phyloP scores from a whole-genome alignment of 805 yeast genomes.

The Kodamaea fukazawae region DNA sequence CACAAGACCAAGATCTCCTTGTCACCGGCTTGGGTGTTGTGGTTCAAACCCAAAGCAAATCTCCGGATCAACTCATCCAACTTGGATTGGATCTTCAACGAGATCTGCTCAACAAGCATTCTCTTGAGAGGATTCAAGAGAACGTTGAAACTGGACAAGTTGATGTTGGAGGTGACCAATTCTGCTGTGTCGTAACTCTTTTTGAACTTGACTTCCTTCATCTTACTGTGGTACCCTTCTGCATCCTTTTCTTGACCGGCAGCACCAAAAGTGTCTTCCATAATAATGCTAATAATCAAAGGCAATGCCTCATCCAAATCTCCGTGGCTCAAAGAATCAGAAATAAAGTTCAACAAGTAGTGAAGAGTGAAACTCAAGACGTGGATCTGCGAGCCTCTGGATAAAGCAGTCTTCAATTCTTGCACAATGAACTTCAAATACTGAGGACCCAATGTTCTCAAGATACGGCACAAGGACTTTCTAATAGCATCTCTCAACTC shows the following conservation, averaged over 20 bases:
- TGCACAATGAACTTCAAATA: conserved; percentile 72
- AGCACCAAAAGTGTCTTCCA: conserved; percentile 91
- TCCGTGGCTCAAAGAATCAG: conserved; percentile 52
- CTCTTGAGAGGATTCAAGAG: conserved; percentile 69
- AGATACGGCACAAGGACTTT: conserved; percentile 65
- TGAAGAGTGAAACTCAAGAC: conserved; percentile 88
- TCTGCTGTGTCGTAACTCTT: conserved; percentile 89
- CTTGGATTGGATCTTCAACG: conserved; percentile 66
- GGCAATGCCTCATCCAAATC: conserved; percentile 69
- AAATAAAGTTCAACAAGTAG: conserved; percentile 57
- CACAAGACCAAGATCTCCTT: conserved; percentile 66
- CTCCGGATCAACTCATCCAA: conserved; percentile 77
- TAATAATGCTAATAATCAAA: conserved; percentile 64
- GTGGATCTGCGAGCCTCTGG: conserved; percentile 91
- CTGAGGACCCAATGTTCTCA: conserved; percentile 63
- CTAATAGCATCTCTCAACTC: conserved; percentile 86
- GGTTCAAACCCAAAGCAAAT: conserved; percentile 73
- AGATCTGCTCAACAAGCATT: conserved; percentile 58
- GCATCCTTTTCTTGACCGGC: conserved; percentile 94
- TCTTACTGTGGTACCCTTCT: conserved; percentile 79
- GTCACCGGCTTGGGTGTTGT: conserved; percentile 57
- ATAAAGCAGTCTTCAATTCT: conserved; percentile 75
- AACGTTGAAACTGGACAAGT: conserved; percentile 52
- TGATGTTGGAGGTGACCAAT: conserved; percentile 62
- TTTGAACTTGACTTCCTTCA: conserved; percentile 87